These are phyloP conservation scores for Saccharomyces hybrid DNA, from an alignment of 1,139 yeast species.

Conservation along the genomic window DNA sequence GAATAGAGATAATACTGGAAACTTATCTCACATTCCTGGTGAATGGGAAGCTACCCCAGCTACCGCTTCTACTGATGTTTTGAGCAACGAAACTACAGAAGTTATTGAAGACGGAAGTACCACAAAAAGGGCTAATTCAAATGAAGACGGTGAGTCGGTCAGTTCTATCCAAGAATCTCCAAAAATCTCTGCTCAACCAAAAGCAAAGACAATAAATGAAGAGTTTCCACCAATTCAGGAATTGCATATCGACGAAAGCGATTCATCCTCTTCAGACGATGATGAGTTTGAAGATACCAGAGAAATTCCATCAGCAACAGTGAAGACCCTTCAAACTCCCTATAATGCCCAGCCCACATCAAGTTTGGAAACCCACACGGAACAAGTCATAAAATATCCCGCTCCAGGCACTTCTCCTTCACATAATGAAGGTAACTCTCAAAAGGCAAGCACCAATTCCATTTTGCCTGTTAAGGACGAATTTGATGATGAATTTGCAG, in stretches of 20 bases:
- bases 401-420: neutral
- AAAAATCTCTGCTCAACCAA: neutral
- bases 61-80: slow-evolving; percentile 2
- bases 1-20: slow-evolving; percentile 10
- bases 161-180: slow-evolving; percentile 14
- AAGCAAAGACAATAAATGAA: slow-evolving; percentile 27
- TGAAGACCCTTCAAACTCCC: neutral
- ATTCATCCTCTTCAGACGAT: slow-evolving; percentile 39
- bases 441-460: neutral
- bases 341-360: neutral
- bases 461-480: slow-evolving; percentile 16
- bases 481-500: slow-evolving; percentile 45
- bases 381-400: neutral
- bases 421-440: neutral
- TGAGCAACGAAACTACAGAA: neutral
- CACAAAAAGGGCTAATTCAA: neutral
- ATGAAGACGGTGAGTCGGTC: slow-evolving; percentile 8
- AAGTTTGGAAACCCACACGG: neutral
- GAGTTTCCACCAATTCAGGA: slow-evolving; percentile 73
- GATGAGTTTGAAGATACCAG: slow-evolving; percentile 15
- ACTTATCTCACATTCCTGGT: slow-evolving; percentile 16
- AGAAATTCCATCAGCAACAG: slow-evolving; percentile 7
- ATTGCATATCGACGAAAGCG: slow-evolving; percentile 53
- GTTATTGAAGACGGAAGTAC: neutral
- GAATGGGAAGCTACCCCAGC: slow-evolving; percentile 10